Conservation (phyloP, 2,329 filamentous ascomycete genomes). For the Cryphonectria nitschkei region DNA sequence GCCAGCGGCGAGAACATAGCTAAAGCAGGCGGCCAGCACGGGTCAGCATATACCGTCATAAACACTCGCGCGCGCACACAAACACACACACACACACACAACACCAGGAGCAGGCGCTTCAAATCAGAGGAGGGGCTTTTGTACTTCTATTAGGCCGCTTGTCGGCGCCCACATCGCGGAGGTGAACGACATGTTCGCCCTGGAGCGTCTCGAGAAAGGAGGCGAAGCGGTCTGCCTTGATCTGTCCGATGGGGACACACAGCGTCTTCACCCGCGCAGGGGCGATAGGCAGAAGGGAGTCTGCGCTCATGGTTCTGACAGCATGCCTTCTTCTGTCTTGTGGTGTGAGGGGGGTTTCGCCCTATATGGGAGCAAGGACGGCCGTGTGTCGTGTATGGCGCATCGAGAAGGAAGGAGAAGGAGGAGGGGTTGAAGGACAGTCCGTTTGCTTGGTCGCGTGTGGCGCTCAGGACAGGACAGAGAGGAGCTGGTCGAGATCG, state of each 20-base stretch:
- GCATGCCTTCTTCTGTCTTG: constrained; percentile 27
- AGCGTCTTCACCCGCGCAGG: constrained; percentile 89
- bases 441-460: background rate
- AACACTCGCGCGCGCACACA: constrained; percentile 1
- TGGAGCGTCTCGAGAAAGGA: constrained; percentile 79
- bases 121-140: constrained; percentile 32
- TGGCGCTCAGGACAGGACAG: constrained; percentile 8
- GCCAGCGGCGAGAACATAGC: constrained; percentile 93
- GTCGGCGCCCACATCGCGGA: constrained; percentile 87
- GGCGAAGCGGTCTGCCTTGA: constrained; percentile 79
- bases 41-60: constrained; percentile 26
- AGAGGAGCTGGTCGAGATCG: background rate
- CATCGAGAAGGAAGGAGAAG: background rate
- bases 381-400: constrained; percentile 10
- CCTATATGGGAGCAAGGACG: constrained; percentile 16
- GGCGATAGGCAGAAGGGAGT: constrained; percentile 87
- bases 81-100: constrained; percentile 21
- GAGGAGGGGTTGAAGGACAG: background rate
- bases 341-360: background rate
- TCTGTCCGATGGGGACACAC: constrained; percentile 82
- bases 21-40: constrained; percentile 42
- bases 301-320: constrained; percentile 69
- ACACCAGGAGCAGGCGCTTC: constrained; percentile 7
- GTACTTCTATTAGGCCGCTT: constrained; percentile 83
- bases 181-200: constrained; percentile 77